Base-by-base conservation (phyloP, 805 yeast species). In the Blastobotrys chiropterorum region DNA sequence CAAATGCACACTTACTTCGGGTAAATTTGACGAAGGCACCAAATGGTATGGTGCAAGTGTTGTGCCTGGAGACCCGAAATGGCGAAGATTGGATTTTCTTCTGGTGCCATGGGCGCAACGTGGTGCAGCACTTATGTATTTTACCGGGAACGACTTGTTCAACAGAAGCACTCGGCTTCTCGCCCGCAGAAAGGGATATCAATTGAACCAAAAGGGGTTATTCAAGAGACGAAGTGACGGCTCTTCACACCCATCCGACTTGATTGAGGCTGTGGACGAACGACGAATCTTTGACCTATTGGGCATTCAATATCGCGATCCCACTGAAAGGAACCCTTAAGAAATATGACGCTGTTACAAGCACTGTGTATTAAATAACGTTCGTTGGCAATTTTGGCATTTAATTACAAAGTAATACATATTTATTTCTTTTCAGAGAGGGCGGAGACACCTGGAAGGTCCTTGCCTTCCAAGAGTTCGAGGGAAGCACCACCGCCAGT, bases 401-500 rank as follows among this genome's bases (percentile, higher is more conserved):
- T 26, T 26, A 26, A 26, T 26, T 26, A 26, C 34, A 26, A 11
- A 5, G 5, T 26, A 26, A 11, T 26, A 26, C 34, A 26, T 26
- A 26, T 26, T 26, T 11, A 26, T 7, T 38, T 38, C 44, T 88
- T 90, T 75, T 80, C 83, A 61, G 96, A 83, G 66, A 90, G 83
- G 75, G 90, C 95, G 68, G 79, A 83, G 64, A 94, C 98, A 83
- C 99, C 99, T 67, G 99, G 99, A 67, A 94, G 82, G 65, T 80
- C 94, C 83, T 94, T 94, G 78, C 99, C 99, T 80, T 94, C 99
- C 71, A 94, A 83, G 71, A 94, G 85, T 78, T 94, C 99, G 72
- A 94, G 82, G 59, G 98, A 92, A 63, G 99, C 99, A 81, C 99
- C 99, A 78, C 99, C 99, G 78, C 99, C 99, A 59, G 99, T 94